Conservation (phyloP, 2,329 filamentous ascomycete species). For the Botrytis fabae region DNA sequence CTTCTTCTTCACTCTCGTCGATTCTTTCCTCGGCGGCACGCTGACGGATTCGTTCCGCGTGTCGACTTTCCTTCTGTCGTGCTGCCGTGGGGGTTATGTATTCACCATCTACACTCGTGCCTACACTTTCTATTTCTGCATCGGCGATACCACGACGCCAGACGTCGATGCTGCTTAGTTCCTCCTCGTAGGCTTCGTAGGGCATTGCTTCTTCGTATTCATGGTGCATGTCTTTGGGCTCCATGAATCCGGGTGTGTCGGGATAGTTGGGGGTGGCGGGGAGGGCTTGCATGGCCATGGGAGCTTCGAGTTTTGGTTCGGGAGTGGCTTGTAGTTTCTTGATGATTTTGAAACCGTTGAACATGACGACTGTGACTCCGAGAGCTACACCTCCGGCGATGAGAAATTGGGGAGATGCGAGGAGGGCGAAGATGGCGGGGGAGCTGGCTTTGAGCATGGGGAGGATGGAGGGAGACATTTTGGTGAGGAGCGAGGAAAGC, state of each 20-base stretch:
- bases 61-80: slow-evolving; percentile 29
- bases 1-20: slow-evolving; percentile 4
- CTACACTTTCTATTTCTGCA: slow-evolving; percentile 35
- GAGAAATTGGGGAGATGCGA: slow-evolving; percentile 89
- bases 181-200: slow-evolving; percentile 38
- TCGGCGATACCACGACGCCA: slow-evolving; percentile 42
- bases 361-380: slow-evolving; percentile 91
- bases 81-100: slow-evolving; percentile 41
- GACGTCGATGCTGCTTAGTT: slow-evolving; percentile 40
- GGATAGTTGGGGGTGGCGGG: not conserved
- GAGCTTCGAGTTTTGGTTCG: slow-evolving; percentile 27
- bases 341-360: slow-evolving; percentile 96
- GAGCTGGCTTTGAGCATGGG: slow-evolving; percentile 74
- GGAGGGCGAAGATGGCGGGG: slow-evolving; percentile 80
- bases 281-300: slow-evolving; percentile 13
- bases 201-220: slow-evolving; percentile 4
- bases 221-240: not conserved
- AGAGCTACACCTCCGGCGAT: slow-evolving; percentile 88
- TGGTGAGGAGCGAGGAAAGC: slow-evolving; percentile 76
- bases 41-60: slow-evolving; percentile 30
- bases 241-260: slow-evolving; percentile 10
- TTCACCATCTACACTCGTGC: slow-evolving; percentile 40
- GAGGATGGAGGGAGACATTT: slow-evolving; percentile 82
- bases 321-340: slow-evolving; percentile 67
- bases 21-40: slow-evolving; percentile 29